Conservation (phyloP, 306 rosid genomes). For the Fagus sylvatica region DNA sequence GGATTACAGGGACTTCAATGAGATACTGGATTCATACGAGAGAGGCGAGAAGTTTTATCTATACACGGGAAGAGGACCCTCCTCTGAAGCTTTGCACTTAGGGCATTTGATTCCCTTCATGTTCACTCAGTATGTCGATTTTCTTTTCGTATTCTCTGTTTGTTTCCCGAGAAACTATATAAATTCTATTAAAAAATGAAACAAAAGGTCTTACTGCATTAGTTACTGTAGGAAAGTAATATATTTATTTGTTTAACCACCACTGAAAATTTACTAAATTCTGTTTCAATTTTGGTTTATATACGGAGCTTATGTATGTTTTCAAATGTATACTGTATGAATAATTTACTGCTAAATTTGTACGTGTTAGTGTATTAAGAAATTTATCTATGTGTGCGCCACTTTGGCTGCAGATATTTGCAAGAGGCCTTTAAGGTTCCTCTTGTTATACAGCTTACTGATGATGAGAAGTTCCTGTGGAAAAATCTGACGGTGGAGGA, state of each 20-base stretch:
- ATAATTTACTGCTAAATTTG: too few relatives aligned
- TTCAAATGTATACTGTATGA: too few relatives aligned
- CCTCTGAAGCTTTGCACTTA: constrained; percentile 92
- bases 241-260: too few relatives aligned
- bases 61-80: constrained; percentile 92
- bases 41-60: constrained; percentile 82
- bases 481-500: constrained; percentile 77
- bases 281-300: too few relatives aligned
- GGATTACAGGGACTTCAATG: constrained; percentile 62
- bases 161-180: neutral
- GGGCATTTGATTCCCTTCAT: constrained; percentile 90
- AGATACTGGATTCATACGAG: constrained; percentile 69
- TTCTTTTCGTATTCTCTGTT: neutral
- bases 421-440: constrained; percentile 97
- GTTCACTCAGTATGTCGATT: constrained; percentile 77
- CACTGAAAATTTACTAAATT: too few relatives aligned
- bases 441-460: constrained; percentile 89
- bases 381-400: constrained; percentile 15
- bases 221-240: neutral
- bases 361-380: constrained; percentile 4
- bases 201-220: neutral
- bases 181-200: neutral
- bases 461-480: constrained; percentile 95
- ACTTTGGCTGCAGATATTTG: constrained; percentile 62
- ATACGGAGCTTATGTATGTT: too few relatives aligned